Conservation (phyloP, 805 yeast genomes). For the Yarrowia phangngaensis region DNA sequence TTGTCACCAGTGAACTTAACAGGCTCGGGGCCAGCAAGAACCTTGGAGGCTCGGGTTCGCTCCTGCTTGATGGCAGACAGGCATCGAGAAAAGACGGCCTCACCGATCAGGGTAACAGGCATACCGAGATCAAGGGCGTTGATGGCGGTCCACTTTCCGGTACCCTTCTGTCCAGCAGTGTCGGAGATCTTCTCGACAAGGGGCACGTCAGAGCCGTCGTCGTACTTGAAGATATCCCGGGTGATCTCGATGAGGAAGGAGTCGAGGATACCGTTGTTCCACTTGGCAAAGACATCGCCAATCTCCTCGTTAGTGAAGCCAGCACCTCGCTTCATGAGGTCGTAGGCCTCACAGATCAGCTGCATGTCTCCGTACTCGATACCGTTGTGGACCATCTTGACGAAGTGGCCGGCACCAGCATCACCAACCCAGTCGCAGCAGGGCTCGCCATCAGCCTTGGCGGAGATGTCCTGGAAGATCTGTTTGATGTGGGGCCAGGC, state of each 20-base stretch:
- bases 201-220: slow-evolving; percentile 88
- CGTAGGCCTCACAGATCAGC: slow-evolving; percentile 96
- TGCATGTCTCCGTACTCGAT: slow-evolving; percentile 99
- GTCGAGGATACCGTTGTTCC: slow-evolving; percentile 98
- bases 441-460: slow-evolving; percentile 97
- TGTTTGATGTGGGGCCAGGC: slow-evolving; percentile 99
- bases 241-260: slow-evolving; percentile 96
- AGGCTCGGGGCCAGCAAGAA: slow-evolving; percentile 73
- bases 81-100: slow-evolving; percentile 97
- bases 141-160: slow-evolving; percentile 99
- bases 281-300: slow-evolving; percentile 81
- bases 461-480: slow-evolving; percentile 93
- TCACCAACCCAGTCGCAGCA: slow-evolving; percentile 99
- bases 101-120: slow-evolving; percentile 98
- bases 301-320: slow-evolving; percentile 87
- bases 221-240: slow-evolving; percentile 84
- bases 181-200: slow-evolving; percentile 95
- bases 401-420: slow-evolving; percentile 98
- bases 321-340: slow-evolving; percentile 90
- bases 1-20: slow-evolving; percentile 68
- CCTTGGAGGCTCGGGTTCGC: slow-evolving; percentile 78
- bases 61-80: slow-evolving; percentile 87
- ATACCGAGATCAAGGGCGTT: slow-evolving; percentile 96
- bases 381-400: slow-evolving; percentile 99
- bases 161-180: slow-evolving; percentile 98